phyloP scores from a whole-genome alignment of 208 protist genomes.

The Leishmania gerbilli region DNA sequence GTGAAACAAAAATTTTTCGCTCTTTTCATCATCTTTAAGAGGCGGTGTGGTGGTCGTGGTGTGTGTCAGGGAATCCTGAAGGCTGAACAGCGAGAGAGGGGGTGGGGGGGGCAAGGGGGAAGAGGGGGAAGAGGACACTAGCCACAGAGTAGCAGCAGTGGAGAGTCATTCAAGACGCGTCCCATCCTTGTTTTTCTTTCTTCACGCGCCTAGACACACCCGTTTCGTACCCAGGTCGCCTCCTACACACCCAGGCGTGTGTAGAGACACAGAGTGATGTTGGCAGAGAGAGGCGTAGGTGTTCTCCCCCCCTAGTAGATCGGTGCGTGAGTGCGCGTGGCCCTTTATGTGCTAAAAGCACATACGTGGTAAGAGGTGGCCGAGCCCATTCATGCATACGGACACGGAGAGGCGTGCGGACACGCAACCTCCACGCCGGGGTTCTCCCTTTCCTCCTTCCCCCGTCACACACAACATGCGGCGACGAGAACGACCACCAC shows the following conservation, averaged over 20 bases:
- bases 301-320: background rate
- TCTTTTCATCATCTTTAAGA: too few species aligned
- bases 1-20: too few species aligned
- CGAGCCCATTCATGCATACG: background rate
- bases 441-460: background rate
- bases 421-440: background rate
- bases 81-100: background rate
- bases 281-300: background rate
- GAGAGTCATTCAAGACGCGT: background rate
- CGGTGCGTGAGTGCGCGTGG: background rate
- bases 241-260: background rate
- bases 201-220: background rate
- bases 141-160: constrained; percentile 10
- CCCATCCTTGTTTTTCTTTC: background rate
- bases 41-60: background rate
- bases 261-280: background rate
- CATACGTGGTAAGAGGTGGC: background rate
- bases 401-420: background rate
- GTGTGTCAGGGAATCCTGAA: background rate
- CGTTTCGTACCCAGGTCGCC: background rate
- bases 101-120: constrained; percentile 7
- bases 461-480: too few species aligned
- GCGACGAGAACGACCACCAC: too few species aligned
- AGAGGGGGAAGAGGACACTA: constrained; percentile 12
- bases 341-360: background rate